Conservation (phyloP, 345 rosid species). For the Geranium rotundifolium region DNA sequence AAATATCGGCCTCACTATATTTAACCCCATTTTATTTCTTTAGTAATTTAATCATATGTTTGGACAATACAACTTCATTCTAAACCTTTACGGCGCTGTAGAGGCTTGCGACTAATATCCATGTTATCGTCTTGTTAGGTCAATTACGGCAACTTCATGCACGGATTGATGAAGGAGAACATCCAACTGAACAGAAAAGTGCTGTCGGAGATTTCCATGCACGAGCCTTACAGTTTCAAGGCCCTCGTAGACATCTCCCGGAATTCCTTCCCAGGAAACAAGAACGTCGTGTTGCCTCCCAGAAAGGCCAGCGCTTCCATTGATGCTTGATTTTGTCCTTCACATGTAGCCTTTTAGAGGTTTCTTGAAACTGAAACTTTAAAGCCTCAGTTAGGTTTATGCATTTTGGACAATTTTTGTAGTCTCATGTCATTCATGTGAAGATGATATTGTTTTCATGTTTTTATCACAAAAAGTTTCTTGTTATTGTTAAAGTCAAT, state of each 20-base stretch:
- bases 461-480: too few species aligned
- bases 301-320: slow-evolving; percentile 47
- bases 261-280: slow-evolving; percentile 80
- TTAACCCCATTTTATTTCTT: too few species aligned
- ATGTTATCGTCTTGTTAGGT: slow-evolving; percentile 29
- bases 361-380: too few species aligned
- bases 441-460: too few species aligned
- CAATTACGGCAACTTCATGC: slow-evolving; percentile 84
- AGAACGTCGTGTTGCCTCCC: slow-evolving; percentile 50
- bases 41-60: too few species aligned
- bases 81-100: neutral
- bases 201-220: slow-evolving; percentile 75
- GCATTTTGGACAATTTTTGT: too few species aligned
- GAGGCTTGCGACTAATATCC: neutral
- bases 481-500: too few species aligned
- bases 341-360: too few species aligned
- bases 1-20: too few species aligned
- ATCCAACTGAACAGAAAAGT: slow-evolving; percentile 87
- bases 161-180: slow-evolving; percentile 88
- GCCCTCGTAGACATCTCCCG: slow-evolving; percentile 80
- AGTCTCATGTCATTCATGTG: too few species aligned
- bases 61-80: neutral
- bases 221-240: slow-evolving; percentile 84
- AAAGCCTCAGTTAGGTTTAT: too few species aligned
- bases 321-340: slow-evolving; percentile 25